A percentile compares a stretch with the other conserved stretches of the same genome.
Conservation (phyloP, 2,329 filamentous ascomycete genomes). For the Cytospora mali region DNA sequence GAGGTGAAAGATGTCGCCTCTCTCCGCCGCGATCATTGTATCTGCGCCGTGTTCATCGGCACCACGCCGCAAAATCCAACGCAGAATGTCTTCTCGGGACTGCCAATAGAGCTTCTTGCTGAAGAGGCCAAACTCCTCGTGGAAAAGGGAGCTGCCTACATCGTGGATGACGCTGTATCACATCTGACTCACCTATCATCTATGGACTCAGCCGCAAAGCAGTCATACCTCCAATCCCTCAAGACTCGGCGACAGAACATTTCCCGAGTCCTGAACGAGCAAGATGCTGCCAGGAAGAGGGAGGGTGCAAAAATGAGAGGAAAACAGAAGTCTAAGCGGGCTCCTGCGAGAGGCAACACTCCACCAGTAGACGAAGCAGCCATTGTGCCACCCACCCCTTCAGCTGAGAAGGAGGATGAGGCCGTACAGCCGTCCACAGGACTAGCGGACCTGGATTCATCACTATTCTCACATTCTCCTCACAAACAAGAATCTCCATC, state of each 20-base stretch:
- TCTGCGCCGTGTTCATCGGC: constrained; percentile 84
- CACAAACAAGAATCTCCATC: not conserved
- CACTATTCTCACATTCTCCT: constrained; percentile 12
- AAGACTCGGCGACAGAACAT: constrained; percentile 47
- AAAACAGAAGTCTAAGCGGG: constrained; percentile 29
- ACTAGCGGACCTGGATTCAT: constrained; percentile 4
- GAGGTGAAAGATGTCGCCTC: constrained; percentile 78
- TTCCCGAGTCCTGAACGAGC: constrained; percentile 44
- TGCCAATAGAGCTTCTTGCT: constrained; percentile 86
- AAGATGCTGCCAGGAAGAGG: constrained; percentile 39
- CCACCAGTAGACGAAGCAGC: constrained; percentile 9
- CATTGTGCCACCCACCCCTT: not conserved
- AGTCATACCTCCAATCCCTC: constrained; percentile 65
- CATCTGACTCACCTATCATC: constrained; percentile 68
- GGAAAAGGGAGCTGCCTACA: constrained; percentile 72
- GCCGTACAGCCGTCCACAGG: not conserved
- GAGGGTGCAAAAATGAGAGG: constrained; percentile 34
- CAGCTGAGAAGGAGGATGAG: not conserved
- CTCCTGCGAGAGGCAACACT: not conserved
- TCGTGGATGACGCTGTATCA: constrained; percentile 76
- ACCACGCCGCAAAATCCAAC: constrained; percentile 90
- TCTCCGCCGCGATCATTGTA: constrained; percentile 77
- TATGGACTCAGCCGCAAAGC: constrained; percentile 59
- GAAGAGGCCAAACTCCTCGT: constrained; percentile 86
- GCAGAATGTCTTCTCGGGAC: constrained; percentile 89